Base-by-base conservation (phyloP, 176 grass and related monocot genomes). In the Aegilops longissima region DNA sequence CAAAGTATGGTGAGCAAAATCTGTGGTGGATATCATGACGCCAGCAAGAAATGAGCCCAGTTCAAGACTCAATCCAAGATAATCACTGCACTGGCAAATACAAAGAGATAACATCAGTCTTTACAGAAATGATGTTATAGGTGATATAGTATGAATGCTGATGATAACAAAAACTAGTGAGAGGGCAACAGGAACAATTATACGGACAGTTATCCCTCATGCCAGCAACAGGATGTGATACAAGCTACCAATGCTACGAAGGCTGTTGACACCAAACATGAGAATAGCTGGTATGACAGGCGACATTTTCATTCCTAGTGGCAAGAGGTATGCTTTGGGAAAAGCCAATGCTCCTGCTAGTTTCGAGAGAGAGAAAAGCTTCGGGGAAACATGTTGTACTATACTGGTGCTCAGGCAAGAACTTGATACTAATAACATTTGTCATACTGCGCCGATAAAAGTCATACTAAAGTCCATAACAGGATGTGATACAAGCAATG, bases 1-100 rank as follows among this genome's bases (percentile, higher is more conserved):
- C 84, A 90, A 35, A 79, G 97, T 99, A 93, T 97, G 97, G 44
- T 99, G 97, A 74, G 94, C 92, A 84, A 96, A 99, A 80, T 99
- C 97, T 14, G 97, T 99, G 67, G 94, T 99, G 56, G 97, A 94
- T 88, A 99, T 89, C 97, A 99, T 94, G 78, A 94, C 97, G 0
- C 97, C 97, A 84, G 97, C 97, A 91, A 99, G 85, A 87, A 99
- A 99, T 90, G 97, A 99, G 27, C 97, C 97, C 80, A 99, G 67
- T 88, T 99, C 97, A 88, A 99, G 92, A 90, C 97, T 99, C 71
- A 99, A 87, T 70, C 97, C 97, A 90, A 93, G 88, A 69, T 88
- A 91, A 92, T 99, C 97, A 89, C 97, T 99, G 83, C 94, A 96
- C 97, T 99, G 94, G 51, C 31, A 86, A 89, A 80, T 74, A 70